A percentile compares a stretch with the other conserved stretches of the same genome.
Conservation (phyloP, 1,284 basidiomycete genomes). For the Malassezia slooffiae region DNA sequence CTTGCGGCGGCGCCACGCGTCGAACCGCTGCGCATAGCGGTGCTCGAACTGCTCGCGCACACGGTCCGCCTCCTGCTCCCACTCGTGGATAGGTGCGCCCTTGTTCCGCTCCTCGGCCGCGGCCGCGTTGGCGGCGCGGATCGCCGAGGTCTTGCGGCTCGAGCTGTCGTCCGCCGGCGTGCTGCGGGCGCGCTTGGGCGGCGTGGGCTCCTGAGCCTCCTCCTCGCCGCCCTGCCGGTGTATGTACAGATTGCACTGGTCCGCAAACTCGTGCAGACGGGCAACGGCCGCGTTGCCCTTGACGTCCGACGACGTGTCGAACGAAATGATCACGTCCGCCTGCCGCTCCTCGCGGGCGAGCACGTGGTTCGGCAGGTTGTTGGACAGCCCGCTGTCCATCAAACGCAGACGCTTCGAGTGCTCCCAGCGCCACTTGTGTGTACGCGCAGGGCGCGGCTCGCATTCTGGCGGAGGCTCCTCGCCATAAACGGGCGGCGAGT, state of each 20-base stretch:
- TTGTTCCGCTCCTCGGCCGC: neutral
- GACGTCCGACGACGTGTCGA: constrained; percentile 44
- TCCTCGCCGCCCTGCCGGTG: too few species aligned
- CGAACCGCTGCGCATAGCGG: constrained; percentile 21
- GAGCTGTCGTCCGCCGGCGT: too few species aligned
- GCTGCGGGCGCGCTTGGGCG: too few species aligned
- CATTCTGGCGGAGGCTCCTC: too few species aligned
- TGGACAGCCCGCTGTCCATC: constrained; percentile 41
- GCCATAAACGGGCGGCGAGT: too few species aligned
- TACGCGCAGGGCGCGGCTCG: neutral
- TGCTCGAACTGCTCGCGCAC: constrained; percentile 15
- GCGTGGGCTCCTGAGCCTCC: too few species aligned
- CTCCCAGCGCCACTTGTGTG: constrained; percentile 12
- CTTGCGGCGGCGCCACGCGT: constrained; percentile 13
- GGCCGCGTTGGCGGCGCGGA: constrained; percentile 1
- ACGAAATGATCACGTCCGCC: constrained; percentile 37
- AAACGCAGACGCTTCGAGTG: constrained; percentile 25
- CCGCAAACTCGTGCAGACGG: constrained; percentile 34
- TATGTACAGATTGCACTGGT: constrained; percentile 23
- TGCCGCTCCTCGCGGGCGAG: constrained; percentile 23
- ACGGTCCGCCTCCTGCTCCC: constrained; percentile 3
- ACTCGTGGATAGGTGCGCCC: neutral
- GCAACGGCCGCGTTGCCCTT: constrained; percentile 32
- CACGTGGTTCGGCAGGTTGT: constrained; percentile 44
- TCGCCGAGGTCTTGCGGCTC: too few species aligned